Evolutionary conservation across 208 protist species (phyloP), one percentile per base, ranked within the genome.

Genomic region (Trichomonas tenax): DNA sequence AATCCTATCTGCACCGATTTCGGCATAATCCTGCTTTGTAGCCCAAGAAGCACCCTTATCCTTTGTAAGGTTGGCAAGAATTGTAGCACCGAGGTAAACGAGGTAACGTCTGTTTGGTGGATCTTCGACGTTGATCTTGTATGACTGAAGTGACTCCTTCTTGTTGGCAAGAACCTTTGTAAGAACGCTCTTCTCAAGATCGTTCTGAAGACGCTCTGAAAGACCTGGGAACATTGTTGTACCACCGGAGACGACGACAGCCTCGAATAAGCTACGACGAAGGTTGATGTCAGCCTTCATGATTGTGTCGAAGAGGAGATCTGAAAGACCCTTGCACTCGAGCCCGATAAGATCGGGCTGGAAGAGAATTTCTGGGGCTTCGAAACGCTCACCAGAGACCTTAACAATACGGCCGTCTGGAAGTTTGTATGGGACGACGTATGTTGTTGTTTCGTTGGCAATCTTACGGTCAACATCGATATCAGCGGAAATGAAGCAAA

Each of bases 281-380:
- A 95, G 46, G 40, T 95, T 72, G 89, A 95, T 51, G 51, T 95
- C 89, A 31, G 46, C 21, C 14, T 51, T 72, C 89, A 95, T 95
- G 89, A 95, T 95, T 26, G 89, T 81, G 26, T 95, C 89, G 89
- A 81, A 95, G 36, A 72, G 26, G 14, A 95, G 89, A 10, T 95
- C 34, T 8, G 3, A 26, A 44, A 95, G 26, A n/a, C 89, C 89
- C 21, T 38, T 58, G 26, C 31, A 21, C 36, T 95, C 89, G 38
- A 81, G 21, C 36, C 89, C 89, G 49, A 97, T 93, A 34, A 98
- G 95, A 31, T 96, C 96, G n/a, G 98, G 98, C 96, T 98, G 97
- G 98, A 98, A 99, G 36, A 99, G 96, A 49, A 97, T 96, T 96
- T 99, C 98, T 21, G 98, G 96, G 81, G 97, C 98, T 40, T 96